phyloP scores from a whole-genome alignment of 306 rosid species.

The Pterocarpus macrocarpus region DNA sequence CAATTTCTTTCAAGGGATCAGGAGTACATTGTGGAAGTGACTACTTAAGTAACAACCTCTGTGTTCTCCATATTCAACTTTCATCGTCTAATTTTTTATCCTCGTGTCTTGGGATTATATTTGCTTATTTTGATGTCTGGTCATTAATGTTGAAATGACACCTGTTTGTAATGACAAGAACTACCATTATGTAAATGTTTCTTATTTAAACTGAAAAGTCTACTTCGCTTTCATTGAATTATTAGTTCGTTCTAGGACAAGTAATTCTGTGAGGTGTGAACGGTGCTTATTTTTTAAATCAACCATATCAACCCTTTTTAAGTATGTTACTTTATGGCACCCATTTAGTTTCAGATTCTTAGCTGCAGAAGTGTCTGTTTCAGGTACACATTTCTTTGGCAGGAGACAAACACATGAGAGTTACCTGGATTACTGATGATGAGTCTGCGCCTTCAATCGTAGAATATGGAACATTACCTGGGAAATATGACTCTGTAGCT shows the following conservation, averaged over 20 bases:
- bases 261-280: background rate
- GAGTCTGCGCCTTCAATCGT: constrained; percentile 73
- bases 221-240: background rate
- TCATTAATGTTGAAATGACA: too few relatives aligned
- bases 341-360: constrained; percentile 36
- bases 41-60: too few relatives aligned
- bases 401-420: constrained; percentile 82
- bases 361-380: constrained; percentile 33
- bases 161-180: too few relatives aligned
- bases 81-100: too few relatives aligned
- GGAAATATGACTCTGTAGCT: constrained; percentile 60
- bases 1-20: too few relatives aligned
- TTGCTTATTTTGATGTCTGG: too few relatives aligned
- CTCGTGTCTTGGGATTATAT: too few relatives aligned
- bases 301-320: constrained; percentile 1
- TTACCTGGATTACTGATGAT: constrained; percentile 80
- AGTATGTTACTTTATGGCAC: constrained; percentile 9
- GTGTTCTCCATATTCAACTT: too few relatives aligned
- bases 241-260: constrained; percentile 21
- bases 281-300: background rate
- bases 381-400: constrained; percentile 95
- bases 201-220: too few relatives aligned
- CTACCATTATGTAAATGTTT: too few relatives aligned
- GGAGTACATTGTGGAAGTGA: too few relatives aligned
- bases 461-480: constrained; percentile 79